Conservation (phyloP, 1,139 yeast species). For the Candida sp. region DNA sequence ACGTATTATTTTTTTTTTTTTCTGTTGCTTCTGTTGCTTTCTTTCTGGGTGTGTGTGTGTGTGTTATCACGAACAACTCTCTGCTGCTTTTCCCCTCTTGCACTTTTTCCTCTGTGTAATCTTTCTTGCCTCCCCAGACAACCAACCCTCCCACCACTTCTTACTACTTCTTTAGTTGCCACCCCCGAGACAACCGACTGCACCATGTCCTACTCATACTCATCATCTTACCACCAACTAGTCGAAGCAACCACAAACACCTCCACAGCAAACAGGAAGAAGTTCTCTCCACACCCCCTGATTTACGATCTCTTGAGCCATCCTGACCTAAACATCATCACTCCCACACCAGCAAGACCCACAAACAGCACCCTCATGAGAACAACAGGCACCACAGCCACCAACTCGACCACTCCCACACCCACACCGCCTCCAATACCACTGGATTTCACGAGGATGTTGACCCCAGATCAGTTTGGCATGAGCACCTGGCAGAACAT, state of each 20-base stretch:
- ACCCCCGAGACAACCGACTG: not conserved
- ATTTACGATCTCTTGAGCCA: not conserved
- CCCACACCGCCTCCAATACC: not conserved
- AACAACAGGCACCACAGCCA: not conserved
- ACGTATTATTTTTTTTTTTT: too few relatives aligned
- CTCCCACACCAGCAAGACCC: not conserved
- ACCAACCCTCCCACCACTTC: not conserved
- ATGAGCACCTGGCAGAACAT: constrained; percentile 2
- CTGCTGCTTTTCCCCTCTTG: not conserved
- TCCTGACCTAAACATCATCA: not conserved
- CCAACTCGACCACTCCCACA: not conserved
- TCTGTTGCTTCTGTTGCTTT: not conserved
- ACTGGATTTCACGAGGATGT: not conserved
- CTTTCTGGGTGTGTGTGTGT: not conserved
- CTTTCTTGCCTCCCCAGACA: not conserved
- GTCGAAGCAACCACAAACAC: not conserved
- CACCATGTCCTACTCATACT: not conserved
- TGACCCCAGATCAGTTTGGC: not conserved
- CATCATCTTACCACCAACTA: not conserved
- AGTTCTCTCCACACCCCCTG: constrained; percentile 2
- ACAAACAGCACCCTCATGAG: not conserved
- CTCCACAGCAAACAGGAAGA: not conserved
- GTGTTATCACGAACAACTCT: not conserved
- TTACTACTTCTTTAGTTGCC: not conserved
- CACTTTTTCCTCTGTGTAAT: not conserved